Percentiles rank a stretch among this genome's conserved stretches.
Conservation (phyloP, 768 basidiomycete genomes). For the Suillus tomentosus region DNA sequence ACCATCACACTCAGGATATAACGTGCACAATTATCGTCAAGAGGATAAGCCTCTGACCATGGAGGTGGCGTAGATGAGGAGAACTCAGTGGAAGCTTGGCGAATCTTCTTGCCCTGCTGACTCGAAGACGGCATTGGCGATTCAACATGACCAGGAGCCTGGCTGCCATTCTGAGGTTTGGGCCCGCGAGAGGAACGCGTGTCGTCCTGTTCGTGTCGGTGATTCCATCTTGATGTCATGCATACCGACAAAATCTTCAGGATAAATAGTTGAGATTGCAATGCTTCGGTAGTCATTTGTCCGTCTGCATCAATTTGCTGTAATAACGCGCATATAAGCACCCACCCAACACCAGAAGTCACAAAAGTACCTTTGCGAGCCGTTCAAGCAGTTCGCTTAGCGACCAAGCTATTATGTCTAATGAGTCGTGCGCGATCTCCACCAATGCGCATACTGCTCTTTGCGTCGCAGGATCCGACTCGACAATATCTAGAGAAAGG, state of each 20-base stretch:
- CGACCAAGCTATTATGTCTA: constrained; percentile 80
- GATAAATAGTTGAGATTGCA: constrained; percentile 86
- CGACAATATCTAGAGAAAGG: constrained; percentile 66
- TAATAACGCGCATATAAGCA: constrained; percentile 20
- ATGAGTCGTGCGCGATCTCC: constrained; percentile 73
- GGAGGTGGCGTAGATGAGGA: constrained; percentile 36
- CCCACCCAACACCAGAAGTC: constrained; percentile 4
- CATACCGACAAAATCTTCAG: constrained; percentile 79
- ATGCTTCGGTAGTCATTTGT: constrained; percentile 61
- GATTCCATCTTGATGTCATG: constrained; percentile 75
- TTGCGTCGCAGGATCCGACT: constrained; percentile 73
- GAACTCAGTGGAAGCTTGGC: constrained; percentile 46
- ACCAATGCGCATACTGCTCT: constrained; percentile 79
- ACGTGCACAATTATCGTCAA: constrained; percentile 81
- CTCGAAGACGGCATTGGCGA: constrained; percentile 38
- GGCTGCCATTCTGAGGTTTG: constrained; percentile 28
- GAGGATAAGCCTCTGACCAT: constrained; percentile 67
- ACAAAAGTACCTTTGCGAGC: constrained; percentile 62
- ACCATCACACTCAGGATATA: constrained; percentile 84
- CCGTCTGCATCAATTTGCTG: constrained; percentile 59
- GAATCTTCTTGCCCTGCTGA: constrained; percentile 29
- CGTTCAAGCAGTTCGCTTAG: constrained; percentile 78
- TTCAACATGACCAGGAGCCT: constrained; percentile 36
- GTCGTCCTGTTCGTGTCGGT: constrained; percentile 41
- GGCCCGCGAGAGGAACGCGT: constrained; percentile 46